These are phyloP conservation scores for Fusarium floridanum DNA, from an alignment of 2,329 filamentous ascomycete genomes.

Conservation along the genomic window DNA sequence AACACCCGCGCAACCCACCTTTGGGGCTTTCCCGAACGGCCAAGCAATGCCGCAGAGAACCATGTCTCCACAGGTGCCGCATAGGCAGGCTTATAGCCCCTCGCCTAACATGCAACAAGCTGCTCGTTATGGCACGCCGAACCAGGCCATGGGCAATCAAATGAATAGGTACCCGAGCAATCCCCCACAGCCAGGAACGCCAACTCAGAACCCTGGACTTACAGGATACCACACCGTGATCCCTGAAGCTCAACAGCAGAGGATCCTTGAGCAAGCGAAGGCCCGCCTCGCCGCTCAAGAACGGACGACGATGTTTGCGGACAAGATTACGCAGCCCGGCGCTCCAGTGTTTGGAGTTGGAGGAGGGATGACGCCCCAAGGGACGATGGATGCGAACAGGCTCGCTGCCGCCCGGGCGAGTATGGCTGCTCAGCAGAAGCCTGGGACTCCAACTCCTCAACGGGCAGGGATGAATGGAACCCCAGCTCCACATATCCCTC, in stretches of 20 bases:
- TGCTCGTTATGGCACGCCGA: slow-evolving; percentile 51
- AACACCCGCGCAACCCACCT: slow-evolving; percentile 54
- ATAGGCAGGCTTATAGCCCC: slow-evolving; percentile 55
- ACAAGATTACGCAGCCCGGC: slow-evolving; percentile 63
- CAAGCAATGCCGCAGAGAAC: slow-evolving; percentile 55
- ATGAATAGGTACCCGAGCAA: slow-evolving; percentile 53
- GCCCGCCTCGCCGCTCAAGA: slow-evolving; percentile 61
- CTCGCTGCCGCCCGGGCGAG: slow-evolving; percentile 54
- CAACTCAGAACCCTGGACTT: slow-evolving; percentile 54
- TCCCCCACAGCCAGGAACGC: slow-evolving; percentile 46
- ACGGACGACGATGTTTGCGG: slow-evolving; percentile 55
- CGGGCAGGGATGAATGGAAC: slow-evolving; percentile 53
- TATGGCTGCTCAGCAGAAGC: slow-evolving; percentile 52
- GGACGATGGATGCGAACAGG: slow-evolving; percentile 48
- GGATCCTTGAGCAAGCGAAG: slow-evolving; percentile 65
- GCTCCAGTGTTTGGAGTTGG: slow-evolving; percentile 45
- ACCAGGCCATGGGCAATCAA: slow-evolving; percentile 47
- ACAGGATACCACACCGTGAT: slow-evolving; percentile 64
- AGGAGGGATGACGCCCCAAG: slow-evolving; percentile 34
- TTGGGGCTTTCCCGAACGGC: slow-evolving; percentile 59
- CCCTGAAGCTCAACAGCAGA: slow-evolving; percentile 63
- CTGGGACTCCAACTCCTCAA: slow-evolving; percentile 52
- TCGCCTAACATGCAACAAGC: slow-evolving; percentile 54
- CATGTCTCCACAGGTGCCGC: slow-evolving; percentile 60
- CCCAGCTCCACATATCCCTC: slow-evolving; percentile 51